Evolutionary conservation across 352 stramenopile genomes (phyloP).

Genomic region (Phytophthora sojae): DNA sequence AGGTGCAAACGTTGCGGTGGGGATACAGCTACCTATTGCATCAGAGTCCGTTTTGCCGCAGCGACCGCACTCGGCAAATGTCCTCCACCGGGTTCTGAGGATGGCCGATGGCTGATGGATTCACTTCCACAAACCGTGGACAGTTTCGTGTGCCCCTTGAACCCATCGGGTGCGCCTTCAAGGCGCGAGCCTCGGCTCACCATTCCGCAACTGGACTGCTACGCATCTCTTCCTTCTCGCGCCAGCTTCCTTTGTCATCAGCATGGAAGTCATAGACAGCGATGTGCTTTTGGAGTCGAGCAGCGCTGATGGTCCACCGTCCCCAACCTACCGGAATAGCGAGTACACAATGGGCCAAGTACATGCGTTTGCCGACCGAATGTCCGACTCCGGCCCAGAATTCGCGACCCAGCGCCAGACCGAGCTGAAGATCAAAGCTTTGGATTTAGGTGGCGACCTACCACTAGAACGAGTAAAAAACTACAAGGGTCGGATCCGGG

Average conservation of each 20-base stretch:
- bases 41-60: not conserved
- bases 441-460: conserved; percentile 38
- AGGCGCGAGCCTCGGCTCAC: not conserved
- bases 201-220: not conserved
- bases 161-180: not conserved
- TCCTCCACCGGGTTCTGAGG: not conserved
- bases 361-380: conserved; percentile 15
- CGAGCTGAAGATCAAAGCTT: conserved; percentile 69
- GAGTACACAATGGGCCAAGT: conserved; percentile 32
- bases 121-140: not conserved
- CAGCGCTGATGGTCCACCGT: not conserved
- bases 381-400: conserved; percentile 21
- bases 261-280: not conserved
- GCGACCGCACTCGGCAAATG: not conserved
- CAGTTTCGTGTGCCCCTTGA: conserved; percentile 3
- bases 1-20: not conserved
- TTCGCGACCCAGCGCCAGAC: conserved; percentile 34
- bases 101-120: not conserved
- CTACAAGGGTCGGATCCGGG: conserved; percentile 75
- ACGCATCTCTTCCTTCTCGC: not conserved
- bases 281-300: conserved; percentile 1
- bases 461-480: conserved; percentile 47
- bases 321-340: conserved; percentile 25
- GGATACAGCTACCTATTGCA: no score
- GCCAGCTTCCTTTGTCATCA: not conserved